phyloP scores from a whole-genome alignment of 352 stramenopile species.

The Phytophthora constricta region DNA sequence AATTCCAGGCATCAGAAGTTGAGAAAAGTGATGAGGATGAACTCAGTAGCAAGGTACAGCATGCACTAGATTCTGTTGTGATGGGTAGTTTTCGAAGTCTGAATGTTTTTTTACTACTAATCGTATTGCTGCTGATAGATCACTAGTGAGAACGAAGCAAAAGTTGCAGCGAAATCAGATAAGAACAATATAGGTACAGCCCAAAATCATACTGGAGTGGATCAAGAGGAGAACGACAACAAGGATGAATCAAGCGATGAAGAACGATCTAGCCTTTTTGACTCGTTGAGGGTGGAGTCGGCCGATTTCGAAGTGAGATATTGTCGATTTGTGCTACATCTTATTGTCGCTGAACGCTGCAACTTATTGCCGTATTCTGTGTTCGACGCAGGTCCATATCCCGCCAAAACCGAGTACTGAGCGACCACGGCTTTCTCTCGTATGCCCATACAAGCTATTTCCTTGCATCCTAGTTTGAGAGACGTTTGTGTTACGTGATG shows the following conservation, averaged over 20 bases:
- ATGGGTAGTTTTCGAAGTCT: no score
- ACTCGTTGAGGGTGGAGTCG: conserved; percentile 79
- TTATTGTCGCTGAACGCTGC: not conserved
- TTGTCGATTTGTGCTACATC: not conserved
- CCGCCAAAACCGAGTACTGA: conserved; percentile 52
- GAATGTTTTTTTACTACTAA: not conserved
- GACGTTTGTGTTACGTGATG: not conserved
- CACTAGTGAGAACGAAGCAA: conserved; percentile 9
- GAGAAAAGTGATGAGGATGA: conserved; percentile 36
- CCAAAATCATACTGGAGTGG: not conserved
- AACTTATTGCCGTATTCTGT: not conserved
- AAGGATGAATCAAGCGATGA: conserved; percentile 20
- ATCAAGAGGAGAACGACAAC: not conserved
- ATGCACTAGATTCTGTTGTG: not conserved
- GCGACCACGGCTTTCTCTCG: conserved; percentile 55
- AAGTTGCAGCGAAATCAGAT: not conserved
- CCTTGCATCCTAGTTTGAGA: not conserved
- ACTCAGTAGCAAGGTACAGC: conserved; percentile 24
- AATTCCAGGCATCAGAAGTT: conserved; percentile 24
- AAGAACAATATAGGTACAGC: not conserved
- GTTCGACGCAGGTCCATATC: conserved; percentile 57
- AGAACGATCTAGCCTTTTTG: conserved; percentile 54
- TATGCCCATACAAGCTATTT: conserved; percentile 20
- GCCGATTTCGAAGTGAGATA: conserved; percentile 77
- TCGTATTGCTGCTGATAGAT: conserved; percentile 9